Evolutionary conservation across 768 basidiomycete genomes (phyloP).

Genomic region (Russula virescens): DNA sequence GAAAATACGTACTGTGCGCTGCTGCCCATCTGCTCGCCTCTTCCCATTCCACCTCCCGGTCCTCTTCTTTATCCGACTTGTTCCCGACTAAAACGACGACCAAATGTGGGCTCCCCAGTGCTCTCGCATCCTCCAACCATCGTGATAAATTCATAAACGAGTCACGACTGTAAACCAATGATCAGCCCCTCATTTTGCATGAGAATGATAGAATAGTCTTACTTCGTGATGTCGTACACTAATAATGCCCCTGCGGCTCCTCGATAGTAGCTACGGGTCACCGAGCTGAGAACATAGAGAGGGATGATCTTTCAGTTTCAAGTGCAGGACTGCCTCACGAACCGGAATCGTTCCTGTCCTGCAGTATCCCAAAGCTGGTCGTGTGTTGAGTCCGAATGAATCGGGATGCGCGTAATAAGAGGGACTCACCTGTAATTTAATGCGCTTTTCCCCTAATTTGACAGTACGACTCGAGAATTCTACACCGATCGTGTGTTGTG

Average conservation of each 20-base stretch:
- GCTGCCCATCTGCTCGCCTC: conserved; percentile 96
- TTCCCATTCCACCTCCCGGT: conserved; percentile 90
- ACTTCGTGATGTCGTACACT: conserved; percentile 87
- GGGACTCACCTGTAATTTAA: conserved; percentile 81
- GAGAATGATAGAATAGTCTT: conserved; percentile 38
- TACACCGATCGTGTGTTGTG: conserved; percentile 97
- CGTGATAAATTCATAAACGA: conserved; percentile 78
- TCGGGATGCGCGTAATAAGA: neutral
- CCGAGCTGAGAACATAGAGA: conserved; percentile 48
- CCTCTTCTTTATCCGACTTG: conserved; percentile 92
- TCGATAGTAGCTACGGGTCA: conserved; percentile 93
- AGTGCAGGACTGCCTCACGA: conserved; percentile 26
- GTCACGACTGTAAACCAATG: conserved; percentile 53
- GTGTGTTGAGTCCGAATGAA: neutral
- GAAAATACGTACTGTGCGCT: conserved; percentile 65
- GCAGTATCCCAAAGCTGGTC: conserved; percentile 92
- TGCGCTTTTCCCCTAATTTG: conserved; percentile 87
- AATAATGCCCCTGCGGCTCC: conserved; percentile 89
- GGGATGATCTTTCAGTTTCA: conserved; percentile 1
- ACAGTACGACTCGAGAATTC: conserved; percentile 95
- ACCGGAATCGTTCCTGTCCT: conserved; percentile 94
- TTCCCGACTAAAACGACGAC: conserved; percentile 91
- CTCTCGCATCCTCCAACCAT: conserved; percentile 92
- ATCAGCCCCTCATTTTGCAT: conserved; percentile 20
- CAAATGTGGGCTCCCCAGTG: conserved; percentile 86